These are phyloP conservation scores for Ogataea trehaloabstinens DNA, from an alignment of 805 yeast species.

Conservation along the genomic window DNA sequence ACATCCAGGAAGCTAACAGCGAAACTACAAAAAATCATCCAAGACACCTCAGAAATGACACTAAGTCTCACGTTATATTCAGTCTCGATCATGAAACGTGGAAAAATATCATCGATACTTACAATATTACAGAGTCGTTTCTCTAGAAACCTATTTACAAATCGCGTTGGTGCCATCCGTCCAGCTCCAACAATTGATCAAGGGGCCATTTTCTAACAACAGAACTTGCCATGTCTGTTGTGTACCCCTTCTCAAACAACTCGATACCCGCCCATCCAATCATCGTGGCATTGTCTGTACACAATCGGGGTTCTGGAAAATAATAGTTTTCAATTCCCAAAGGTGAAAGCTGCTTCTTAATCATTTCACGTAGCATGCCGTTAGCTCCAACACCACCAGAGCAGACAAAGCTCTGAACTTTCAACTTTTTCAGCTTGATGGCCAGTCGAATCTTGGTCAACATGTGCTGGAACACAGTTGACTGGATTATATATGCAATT, in stretches of 20 bases:
- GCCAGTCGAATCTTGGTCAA: constrained; percentile 59
- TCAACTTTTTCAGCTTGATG: constrained; percentile 37
- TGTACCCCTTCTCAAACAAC: constrained; percentile 55
- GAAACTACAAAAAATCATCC: constrained; percentile 22
- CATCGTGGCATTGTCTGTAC: constrained; percentile 97
- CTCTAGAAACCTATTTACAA: constrained; percentile 10
- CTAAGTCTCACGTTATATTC: constrained; percentile 65
- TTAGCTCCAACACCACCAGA: constrained; percentile 97
- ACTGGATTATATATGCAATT: constrained; percentile 60
- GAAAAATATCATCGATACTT: constrained; percentile 52
- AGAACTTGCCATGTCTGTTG: constrained; percentile 52
- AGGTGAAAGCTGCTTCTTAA: constrained; percentile 37
- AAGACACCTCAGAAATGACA: constrained; percentile 20
- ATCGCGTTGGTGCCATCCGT: constrained; percentile 45
- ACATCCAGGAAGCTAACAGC: constrained; percentile 25
- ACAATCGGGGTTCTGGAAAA: constrained; percentile 68
- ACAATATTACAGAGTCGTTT: constrained; percentile 54
- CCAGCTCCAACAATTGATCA: constrained; percentile 43
- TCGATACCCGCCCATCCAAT: constrained; percentile 98
- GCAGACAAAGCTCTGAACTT: constrained; percentile 57
- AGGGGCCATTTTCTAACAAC: constrained; percentile 87
- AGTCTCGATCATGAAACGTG: constrained; percentile 68
- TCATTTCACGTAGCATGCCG: constrained; percentile 46
- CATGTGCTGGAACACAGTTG: constrained; percentile 69
- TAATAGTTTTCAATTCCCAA: constrained; percentile 39